phyloP scores from a whole-genome alignment of 1,139 yeast genomes.

The Pichia inconspicua region DNA sequence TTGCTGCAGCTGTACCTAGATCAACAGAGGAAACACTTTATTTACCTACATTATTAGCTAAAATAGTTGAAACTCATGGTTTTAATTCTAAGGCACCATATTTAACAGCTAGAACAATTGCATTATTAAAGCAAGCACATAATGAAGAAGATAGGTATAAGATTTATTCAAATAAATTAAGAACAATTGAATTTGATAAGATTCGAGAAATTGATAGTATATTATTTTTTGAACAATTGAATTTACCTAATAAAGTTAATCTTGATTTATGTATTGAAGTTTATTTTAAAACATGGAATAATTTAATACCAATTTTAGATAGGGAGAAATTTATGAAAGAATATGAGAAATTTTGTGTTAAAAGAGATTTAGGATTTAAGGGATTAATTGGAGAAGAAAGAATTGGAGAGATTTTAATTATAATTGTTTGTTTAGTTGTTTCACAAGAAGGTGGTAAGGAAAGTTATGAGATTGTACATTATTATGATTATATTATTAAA shows the following conservation, averaged over 20 bases:
- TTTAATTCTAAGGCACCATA: constrained; percentile 61
- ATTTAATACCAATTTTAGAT: constrained; percentile 60
- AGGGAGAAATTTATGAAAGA: constrained; percentile 54
- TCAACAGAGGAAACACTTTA: constrained; percentile 71
- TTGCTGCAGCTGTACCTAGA: constrained; percentile 67
- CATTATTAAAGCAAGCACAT: constrained; percentile 50
- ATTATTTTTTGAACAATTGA: constrained; percentile 38
- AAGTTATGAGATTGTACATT: constrained; percentile 26
- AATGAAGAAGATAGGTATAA: constrained; percentile 21
- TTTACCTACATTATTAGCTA: constrained; percentile 62
- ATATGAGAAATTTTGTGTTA: constrained; percentile 38
- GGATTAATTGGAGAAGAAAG: constrained; percentile 40
- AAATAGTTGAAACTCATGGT: constrained; percentile 62
- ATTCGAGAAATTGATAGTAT: constrained; percentile 35
- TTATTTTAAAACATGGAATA: constrained; percentile 77
- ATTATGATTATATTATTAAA: constrained; percentile 29
- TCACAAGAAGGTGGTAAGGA: constrained; percentile 30
- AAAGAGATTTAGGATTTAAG: constrained; percentile 29
- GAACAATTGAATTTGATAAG: constrained; percentile 30
- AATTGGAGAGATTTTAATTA: constrained; percentile 53
- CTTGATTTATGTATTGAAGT: constrained; percentile 49
- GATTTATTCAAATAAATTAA: constrained; percentile 28
- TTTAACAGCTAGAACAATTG: constrained; percentile 60
- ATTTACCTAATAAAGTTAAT: constrained; percentile 49
- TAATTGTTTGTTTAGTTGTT: constrained; percentile 53